Conservation (phyloP, 805 yeast genomes). For the Scheffersomyces stipitis region DNA sequence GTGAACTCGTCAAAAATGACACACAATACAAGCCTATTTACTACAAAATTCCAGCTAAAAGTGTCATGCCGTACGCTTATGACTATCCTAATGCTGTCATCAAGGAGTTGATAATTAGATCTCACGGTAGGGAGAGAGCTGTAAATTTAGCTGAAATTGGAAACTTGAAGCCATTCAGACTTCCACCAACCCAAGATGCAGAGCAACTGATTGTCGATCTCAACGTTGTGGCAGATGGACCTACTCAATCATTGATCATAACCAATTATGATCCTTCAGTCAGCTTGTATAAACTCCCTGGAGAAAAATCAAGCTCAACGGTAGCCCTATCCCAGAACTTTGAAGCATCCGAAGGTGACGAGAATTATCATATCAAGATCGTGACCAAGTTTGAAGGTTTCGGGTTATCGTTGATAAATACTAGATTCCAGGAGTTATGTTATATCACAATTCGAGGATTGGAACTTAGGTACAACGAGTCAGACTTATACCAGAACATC, state of each 20-base stretch:
- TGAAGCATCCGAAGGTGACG: constrained; percentile 55
- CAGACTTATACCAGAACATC: constrained; percentile 78
- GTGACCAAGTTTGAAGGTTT: constrained; percentile 75
- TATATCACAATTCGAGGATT: constrained; percentile 81
- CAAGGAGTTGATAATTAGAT: constrained; percentile 74
- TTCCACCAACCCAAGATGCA: constrained; percentile 49
- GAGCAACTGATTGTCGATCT: constrained; percentile 67
- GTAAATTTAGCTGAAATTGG: constrained; percentile 94
- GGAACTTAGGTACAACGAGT: constrained; percentile 77
- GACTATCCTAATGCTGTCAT: constrained; percentile 90
- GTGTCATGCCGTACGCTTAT: constrained; percentile 98
- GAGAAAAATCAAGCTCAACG: constrained; percentile 22
- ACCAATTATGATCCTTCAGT: constrained; percentile 77
- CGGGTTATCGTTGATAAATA: constrained; percentile 81
- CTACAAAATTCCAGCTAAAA: constrained; percentile 80
- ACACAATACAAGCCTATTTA: constrained; percentile 71
- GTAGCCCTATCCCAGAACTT: constrained; percentile 42
- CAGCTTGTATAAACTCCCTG: constrained; percentile 66
- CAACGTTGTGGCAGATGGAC: constrained; percentile 95
- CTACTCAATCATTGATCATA: constrained; percentile 83
- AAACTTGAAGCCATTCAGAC: constrained; percentile 77
- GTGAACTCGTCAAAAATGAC: constrained; percentile 48
- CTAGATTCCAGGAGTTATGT: constrained; percentile 71
- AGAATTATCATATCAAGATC: constrained; percentile 51
- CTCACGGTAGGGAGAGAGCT: constrained; percentile 71